Evolutionary conservation across 495 filamentous ascomycete species (phyloP).

Genomic region (Penicillium samsonianum): DNA sequence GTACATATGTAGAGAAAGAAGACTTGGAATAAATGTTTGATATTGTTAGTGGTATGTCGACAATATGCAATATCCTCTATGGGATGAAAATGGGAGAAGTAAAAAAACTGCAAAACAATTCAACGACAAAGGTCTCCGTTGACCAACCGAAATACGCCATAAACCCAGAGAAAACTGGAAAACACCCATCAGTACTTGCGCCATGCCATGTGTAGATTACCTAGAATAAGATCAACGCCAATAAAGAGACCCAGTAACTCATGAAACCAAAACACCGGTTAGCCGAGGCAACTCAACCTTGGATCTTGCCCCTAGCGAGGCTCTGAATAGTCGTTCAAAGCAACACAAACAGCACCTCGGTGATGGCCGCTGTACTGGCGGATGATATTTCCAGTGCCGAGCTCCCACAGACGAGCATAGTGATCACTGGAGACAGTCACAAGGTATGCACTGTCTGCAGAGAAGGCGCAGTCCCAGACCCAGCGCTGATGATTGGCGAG

Average conservation of each 20-base stretch:
- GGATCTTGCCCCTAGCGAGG: constrained; percentile 35
- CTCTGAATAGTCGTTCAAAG: constrained; percentile 95
- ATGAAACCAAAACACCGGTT: not conserved
- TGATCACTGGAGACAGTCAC: constrained; percentile 98
- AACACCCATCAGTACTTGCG: constrained; percentile 7
- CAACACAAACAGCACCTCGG: constrained; percentile 91
- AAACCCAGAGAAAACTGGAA: not conserved
- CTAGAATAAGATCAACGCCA: constrained; percentile 7
- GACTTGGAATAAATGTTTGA: not conserved
- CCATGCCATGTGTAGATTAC: constrained; percentile 21
- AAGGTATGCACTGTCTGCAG: constrained; percentile 91
- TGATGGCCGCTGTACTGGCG: constrained; percentile 98
- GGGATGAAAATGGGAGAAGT: not conserved
- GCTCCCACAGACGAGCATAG: constrained; percentile 95
- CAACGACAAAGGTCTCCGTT: not conserved
- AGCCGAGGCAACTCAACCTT: not conserved
- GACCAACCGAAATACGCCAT: not conserved
- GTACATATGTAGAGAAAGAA: not conserved
- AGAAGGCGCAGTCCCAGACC: constrained; percentile 99
- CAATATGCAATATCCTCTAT: not conserved
- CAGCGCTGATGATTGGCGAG: constrained; percentile 94
- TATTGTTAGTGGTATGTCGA: not conserved
- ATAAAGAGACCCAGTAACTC: not conserved
- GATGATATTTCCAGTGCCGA: constrained; percentile 81
- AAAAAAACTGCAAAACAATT: not conserved